Evolutionary conservation across 768 basidiomycete genomes (phyloP).

Genomic region (Russula sp.): DNA sequence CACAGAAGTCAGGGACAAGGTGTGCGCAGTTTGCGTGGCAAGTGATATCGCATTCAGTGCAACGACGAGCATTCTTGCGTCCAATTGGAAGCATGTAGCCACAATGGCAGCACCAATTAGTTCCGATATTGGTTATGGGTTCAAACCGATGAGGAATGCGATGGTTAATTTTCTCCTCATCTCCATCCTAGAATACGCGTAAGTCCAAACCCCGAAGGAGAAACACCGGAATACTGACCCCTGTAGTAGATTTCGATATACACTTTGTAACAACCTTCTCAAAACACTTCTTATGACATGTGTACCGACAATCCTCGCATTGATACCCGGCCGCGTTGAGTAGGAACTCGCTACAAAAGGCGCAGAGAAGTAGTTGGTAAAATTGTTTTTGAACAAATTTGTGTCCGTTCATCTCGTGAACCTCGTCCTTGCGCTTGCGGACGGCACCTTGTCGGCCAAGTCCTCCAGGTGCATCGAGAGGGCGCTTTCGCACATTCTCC

Average conservation of each 20-base stretch:
- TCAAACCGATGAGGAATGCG: conserved; percentile 99
- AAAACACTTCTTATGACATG: conserved; percentile 98
- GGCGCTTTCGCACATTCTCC: conserved; percentile 94
- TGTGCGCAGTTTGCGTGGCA: conserved; percentile 98
- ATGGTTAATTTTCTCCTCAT: conserved; percentile 99
- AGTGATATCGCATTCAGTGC: conserved; percentile 93
- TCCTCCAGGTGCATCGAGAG: conserved; percentile 86
- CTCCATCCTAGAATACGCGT: conserved; percentile 64
- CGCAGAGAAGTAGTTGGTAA: conserved; percentile 97
- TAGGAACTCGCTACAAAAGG: conserved; percentile 96
- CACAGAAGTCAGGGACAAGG: conserved; percentile 98
- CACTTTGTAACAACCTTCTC: conserved; percentile 99
- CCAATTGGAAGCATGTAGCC: conserved; percentile 97
- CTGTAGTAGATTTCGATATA: conserved; percentile 94
- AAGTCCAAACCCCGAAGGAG: conserved; percentile 1
- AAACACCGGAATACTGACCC: conserved; percentile 54
- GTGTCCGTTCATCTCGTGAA: conserved; percentile 99
- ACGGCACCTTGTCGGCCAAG: conserved; percentile 97
- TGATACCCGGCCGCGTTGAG: conserved; percentile 98
- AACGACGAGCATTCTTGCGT: conserved; percentile 93
- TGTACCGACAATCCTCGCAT: conserved; percentile 98
- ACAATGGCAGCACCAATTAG: conserved; percentile 99
- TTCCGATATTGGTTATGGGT: conserved; percentile 92
- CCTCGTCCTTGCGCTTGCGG: conserved; percentile 95
- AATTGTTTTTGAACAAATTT: conserved; percentile 97